phyloP scores from a whole-genome alignment of 2,329 filamentous ascomycete species.

The Colletotrichum phormii region DNA sequence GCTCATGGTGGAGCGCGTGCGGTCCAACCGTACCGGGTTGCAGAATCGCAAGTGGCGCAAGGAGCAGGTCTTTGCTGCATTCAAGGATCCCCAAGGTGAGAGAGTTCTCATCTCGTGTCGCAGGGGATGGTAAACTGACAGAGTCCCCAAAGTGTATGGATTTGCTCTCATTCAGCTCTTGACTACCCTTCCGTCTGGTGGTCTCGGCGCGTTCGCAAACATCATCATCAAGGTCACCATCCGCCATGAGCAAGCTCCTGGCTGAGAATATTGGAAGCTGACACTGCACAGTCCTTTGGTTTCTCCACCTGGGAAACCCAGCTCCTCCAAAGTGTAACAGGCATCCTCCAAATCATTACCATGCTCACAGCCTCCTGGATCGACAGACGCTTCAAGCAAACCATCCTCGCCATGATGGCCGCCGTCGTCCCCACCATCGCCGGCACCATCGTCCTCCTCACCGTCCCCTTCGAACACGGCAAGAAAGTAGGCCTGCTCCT shows the following conservation, averaged over 20 bases:
- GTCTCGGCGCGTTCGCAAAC: conserved; percentile 78
- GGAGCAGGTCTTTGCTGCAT: conserved; percentile 51
- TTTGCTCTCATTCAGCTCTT: conserved; percentile 75
- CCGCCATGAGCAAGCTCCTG: too few species aligned
- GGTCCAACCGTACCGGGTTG: conserved; percentile 50
- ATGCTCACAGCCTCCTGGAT: conserved; percentile 75
- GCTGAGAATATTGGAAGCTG: too few species aligned
- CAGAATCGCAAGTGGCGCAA: conserved; percentile 49
- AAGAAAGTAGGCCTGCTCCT: conserved; percentile 51
- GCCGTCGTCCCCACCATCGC: conserved; percentile 69
- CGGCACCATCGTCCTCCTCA: conserved; percentile 54
- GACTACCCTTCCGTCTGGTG: conserved; percentile 79
- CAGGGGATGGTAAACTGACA: too few species aligned
- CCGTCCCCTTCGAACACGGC: conserved; percentile 43
- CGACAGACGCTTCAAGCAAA: conserved; percentile 75
- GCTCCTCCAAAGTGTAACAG: conserved; percentile 79
- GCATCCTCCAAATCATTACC: conserved; percentile 78
- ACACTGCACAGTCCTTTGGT: conserved; percentile 58
- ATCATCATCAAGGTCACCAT: conserved; percentile 72
- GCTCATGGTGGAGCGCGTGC: conserved; percentile 50
- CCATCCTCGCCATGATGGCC: conserved; percentile 72
- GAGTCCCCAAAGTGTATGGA: conserved; percentile 56
- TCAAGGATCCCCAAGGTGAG: conserved; percentile 45
- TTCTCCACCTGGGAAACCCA: conserved; percentile 77
- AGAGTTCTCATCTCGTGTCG: neutral